Base-by-base conservation (phyloP, 495 filamentous ascomycete genomes). In the Aspergillus indologenus region DNA sequence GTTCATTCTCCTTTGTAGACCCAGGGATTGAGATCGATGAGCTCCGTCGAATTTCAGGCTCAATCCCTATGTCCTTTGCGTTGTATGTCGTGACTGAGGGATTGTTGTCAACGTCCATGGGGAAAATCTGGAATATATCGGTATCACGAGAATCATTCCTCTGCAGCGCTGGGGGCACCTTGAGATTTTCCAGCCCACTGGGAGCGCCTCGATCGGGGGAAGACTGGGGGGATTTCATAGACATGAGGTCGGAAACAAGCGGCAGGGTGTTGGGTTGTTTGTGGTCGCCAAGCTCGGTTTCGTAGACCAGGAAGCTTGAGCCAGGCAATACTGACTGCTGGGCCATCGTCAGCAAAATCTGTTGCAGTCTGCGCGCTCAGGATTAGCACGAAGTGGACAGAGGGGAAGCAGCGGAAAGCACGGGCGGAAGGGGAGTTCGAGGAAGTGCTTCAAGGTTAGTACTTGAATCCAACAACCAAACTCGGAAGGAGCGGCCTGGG, bases 401-500 rank as follows among this genome's bases (percentile, higher is more conserved):
- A 8, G n/a, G n/a, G n/a, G n/a, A n/a, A n/a, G n/a, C n/a, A n/a
- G n/a, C n/a, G n/a, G n/a, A n/a, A n/a, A n/a, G n/a, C n/a, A n/a
- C n/a, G n/a, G n/a, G n/a, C n/a, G n/a, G n/a, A n/a, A n/a, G n/a
- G n/a, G n/a, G n/a, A n/a, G n/a, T n/a, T n/a, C n/a, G n/a, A n/a
- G n/a, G n/a, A n/a, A n/a, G n/a, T n/a, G n/a, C n/a, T n/a, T n/a
- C n/a, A n/a, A n/a, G n/a, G n/a, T n/a, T n/a, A n/a, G 34, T 40
- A 2, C 34, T 15, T 9, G 5, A 7, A 40, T 15, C 12, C 34
- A 40, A 14, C 34, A 40, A 7, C 34, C 12, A 26, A 46, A 26
- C n/a, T 26, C 31, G 56, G 61, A 56, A 62, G 48, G 56, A 59
- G 42, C 56, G 46, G 12, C 34, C 2, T 40, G 34, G 34, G 34